Base-by-base conservation (phyloP, 2,329 filamentous ascomycete species). In the Cladophialophora chaetospira region DNA sequence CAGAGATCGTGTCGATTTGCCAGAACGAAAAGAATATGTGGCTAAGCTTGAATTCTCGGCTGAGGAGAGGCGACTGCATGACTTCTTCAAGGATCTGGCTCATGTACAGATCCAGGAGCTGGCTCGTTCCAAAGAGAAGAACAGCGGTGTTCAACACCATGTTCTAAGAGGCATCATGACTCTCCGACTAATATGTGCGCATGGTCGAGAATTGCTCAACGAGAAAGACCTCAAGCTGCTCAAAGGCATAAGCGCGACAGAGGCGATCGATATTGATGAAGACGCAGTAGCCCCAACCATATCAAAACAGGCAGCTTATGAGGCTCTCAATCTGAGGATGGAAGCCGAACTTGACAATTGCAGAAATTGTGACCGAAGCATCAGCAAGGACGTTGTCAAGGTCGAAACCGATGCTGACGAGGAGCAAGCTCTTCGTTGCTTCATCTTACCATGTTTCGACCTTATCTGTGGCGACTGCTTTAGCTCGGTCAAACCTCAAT, bases 151-250 rank as follows among this genome's bases (percentile, higher is more conserved):
- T 44, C 61, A 89, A n/a, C 97, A 96, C 68, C 90, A 96, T 66
- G 94, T 99, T 44, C 75, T 99, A 59, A 92, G 94, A 63, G 89
- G 91, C 3, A 96, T 99, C 68, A 82, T 95, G 63, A 88, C 93
- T 26, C 82, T 99, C 15, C 89, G 94, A 8, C 81, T 96, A 36
- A 88, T 97, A 49, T 97, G 92, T 69, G 94, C 92, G 1, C 93
- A 97, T 70, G 94, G 94, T n/a, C 88, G 88, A 63, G 93, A 97
- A 58, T 82, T 99, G 5, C 80, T 99, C 2, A 89, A 86, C 55
- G 85, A 92, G 31, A 88, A 93, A 17, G 93, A 97, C 66, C 77
- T 96, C 43, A 85, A 88, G 63, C 79, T 88, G 3, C 84, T 93
- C 48, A 88, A 91, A 68, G 93, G 92, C 21, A 82, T 90, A 72